These are phyloP conservation scores for Solioccasus polychromus DNA, from an alignment of 768 basidiomycete genomes.

Conservation along the genomic window DNA sequence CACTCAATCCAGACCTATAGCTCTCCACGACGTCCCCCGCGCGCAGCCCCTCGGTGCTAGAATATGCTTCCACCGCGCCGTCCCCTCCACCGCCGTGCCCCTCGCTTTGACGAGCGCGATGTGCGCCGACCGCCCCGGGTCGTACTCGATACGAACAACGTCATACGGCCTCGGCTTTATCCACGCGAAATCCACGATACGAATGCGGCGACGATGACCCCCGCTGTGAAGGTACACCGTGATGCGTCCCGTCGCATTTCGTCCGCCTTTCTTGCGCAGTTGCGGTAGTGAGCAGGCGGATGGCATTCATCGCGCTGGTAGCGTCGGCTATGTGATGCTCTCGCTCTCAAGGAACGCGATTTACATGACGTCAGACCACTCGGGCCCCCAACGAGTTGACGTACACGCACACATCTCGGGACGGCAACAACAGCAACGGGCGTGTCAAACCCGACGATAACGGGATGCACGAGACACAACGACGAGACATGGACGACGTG, in stretches of 20 bases:
- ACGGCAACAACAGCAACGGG: no score
- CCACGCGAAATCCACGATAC: conserved; percentile 83
- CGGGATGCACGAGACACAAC: no score
- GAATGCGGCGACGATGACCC: conserved; percentile 83
- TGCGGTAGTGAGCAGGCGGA: conserved; percentile 78
- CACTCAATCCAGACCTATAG: conserved; percentile 79
- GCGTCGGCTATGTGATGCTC: no score
- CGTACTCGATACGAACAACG: conserved; percentile 94
- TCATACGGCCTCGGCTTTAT: conserved; percentile 78
- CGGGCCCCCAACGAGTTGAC: no score
- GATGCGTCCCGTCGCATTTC: conserved; percentile 79
- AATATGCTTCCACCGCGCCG: conserved; percentile 81
- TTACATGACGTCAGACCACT: no score
- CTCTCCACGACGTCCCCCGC: conserved; percentile 88
- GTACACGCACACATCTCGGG: no score
- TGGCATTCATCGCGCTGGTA: no score
- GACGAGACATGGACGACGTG: no score
- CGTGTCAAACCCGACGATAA: no score
- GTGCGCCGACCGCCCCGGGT: conserved; percentile 91
- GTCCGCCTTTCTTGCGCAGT: conserved; percentile 83
- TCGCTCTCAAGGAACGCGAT: no score
- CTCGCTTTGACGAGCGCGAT: conserved; percentile 83
- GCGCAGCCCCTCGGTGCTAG: conserved; percentile 86
- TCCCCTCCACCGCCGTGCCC: conserved; percentile 49
- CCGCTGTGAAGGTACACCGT: conserved; percentile 89